Evolutionary conservation across 1,284 basidiomycete genomes (phyloP).

Genomic region (Butyriboletus appendiculatus): DNA sequence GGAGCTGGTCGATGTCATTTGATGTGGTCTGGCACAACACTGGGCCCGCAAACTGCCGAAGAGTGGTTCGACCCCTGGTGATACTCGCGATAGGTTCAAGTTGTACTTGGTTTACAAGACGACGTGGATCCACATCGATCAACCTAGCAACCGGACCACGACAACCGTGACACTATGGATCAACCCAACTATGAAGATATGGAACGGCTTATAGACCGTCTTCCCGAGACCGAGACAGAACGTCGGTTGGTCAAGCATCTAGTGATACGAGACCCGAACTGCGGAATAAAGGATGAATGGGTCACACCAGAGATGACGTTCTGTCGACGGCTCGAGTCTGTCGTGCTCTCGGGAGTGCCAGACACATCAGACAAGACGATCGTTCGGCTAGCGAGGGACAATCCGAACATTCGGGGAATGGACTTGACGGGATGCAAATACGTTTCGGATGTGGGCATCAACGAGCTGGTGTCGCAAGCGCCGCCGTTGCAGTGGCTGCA

Average conservation of each 20-base stretch:
- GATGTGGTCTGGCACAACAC: background rate
- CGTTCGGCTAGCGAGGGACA: slow-evolving; percentile 60
- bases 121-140: background rate
- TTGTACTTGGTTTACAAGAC: background rate
- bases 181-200: slow-evolving; percentile 42
- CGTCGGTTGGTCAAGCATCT: slow-evolving; percentile 58
- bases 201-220: slow-evolving; percentile 52
- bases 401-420: slow-evolving; percentile 71
- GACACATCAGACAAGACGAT: slow-evolving; percentile 73
- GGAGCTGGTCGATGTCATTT: slow-evolving; percentile 50
- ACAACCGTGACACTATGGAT: slow-evolving; percentile 20
- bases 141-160: slow-evolving; percentile 1
- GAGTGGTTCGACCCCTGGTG: background rate
- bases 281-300: slow-evolving; percentile 60
- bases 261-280: slow-evolving; percentile 43
- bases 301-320: slow-evolving; percentile 61
- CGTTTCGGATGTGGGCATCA: slow-evolving; percentile 75
- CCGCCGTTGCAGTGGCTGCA: slow-evolving; percentile 74
- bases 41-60: slow-evolving; percentile 29
- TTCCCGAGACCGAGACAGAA: slow-evolving; percentile 52
- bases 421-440: slow-evolving; percentile 77
- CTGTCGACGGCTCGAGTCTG: slow-evolving; percentile 73
- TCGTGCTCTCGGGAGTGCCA: slow-evolving; percentile 69
- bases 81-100: background rate
- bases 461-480: slow-evolving; percentile 68